A percentile compares a stretch with the other conserved stretches of the same genome.
Evolutionary conservation across 2,329 filamentous ascomycete genomes (phyloP).

Genomic region (Cordyceps militaris): DNA sequence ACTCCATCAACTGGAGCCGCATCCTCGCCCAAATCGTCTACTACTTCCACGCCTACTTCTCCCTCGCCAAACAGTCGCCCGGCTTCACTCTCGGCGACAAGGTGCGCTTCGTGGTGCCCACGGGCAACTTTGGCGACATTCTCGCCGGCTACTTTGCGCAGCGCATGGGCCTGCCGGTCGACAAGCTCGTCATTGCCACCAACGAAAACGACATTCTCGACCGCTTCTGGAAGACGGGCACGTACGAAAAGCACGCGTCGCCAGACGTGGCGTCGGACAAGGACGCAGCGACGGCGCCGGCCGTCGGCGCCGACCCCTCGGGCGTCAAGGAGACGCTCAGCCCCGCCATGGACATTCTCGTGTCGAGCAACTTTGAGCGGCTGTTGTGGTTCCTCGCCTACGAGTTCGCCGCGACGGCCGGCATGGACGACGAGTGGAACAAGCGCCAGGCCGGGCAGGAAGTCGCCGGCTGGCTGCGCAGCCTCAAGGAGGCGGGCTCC

Average conservation of each 20-base stretch:
- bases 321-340: conserved; percentile 87
- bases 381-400: conserved; percentile 89
- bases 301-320: conserved; percentile 55
- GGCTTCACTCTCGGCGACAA: conserved; percentile 58
- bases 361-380: conserved; percentile 94
- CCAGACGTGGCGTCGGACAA: conserved; percentile 40
- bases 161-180: conserved; percentile 78
- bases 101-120: conserved; percentile 82
- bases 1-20: conserved; percentile 93
- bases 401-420: conserved; percentile 52
- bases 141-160: conserved; percentile 89
- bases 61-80: conserved; percentile 55
- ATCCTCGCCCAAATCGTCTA: conserved; percentile 96
- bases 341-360: conserved; percentile 96
- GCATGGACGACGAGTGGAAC: conserved; percentile 59
- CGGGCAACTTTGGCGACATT: conserved; percentile 95
- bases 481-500: conserved; percentile 73
- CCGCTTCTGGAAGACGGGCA: conserved; percentile 85
- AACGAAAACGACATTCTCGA: conserved; percentile 98
- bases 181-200: conserved; percentile 86
- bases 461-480: conserved; percentile 69
- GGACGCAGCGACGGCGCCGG: conserved; percentile 56
- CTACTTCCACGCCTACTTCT: conserved; percentile 94
- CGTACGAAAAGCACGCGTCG: conserved; percentile 74
- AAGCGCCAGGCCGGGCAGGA: conserved; percentile 66